These are phyloP conservation scores for Fistulinella staudtii DNA, from an alignment of 1,284 basidiomycete species.

Conservation along the genomic window DNA sequence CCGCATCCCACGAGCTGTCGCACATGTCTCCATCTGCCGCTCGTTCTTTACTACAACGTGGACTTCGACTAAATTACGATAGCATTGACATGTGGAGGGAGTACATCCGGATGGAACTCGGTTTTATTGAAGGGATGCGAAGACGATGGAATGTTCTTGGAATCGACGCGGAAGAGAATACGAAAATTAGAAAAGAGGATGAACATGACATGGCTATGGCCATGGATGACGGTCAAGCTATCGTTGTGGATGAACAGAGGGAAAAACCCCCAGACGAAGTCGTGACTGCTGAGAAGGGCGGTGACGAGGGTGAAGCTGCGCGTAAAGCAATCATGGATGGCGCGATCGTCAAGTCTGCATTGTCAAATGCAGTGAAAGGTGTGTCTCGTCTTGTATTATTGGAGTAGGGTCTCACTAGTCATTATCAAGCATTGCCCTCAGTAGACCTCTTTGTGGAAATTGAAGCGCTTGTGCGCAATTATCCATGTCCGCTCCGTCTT, in stretches of 20 bases:
- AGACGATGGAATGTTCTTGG: conserved; percentile 80
- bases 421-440: conserved; percentile 49
- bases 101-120: conserved; percentile 89
- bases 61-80: conserved; percentile 71
- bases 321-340: conserved; percentile 64
- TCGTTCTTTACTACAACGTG: conserved; percentile 81
- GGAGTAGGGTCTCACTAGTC: conserved; percentile 1
- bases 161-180: conserved; percentile 39
- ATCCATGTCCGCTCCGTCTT: conserved; percentile 50
- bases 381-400: conserved; percentile 1
- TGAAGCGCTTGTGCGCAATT: conserved; percentile 48
- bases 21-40: conserved; percentile 78
- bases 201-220: conserved; percentile 23
- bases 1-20: conserved; percentile 82
- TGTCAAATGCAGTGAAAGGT: conserved; percentile 66
- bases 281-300: conserved; percentile 31
- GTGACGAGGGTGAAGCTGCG: conserved; percentile 46
- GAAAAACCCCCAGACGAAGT: conserved; percentile 25
- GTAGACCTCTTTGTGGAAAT: conserved; percentile 57
- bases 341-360: conserved; percentile 66
- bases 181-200: conserved; percentile 19
- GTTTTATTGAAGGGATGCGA: conserved; percentile 81
- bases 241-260: conserved; percentile 19
- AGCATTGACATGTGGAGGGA: conserved; percentile 79
- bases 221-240: conserved; percentile 24